Evolutionary conservation across 805 yeast species (phyloP), one percentile per base, ranked within the genome.

Genomic region (Wickerhamiella dianesei): DNA sequence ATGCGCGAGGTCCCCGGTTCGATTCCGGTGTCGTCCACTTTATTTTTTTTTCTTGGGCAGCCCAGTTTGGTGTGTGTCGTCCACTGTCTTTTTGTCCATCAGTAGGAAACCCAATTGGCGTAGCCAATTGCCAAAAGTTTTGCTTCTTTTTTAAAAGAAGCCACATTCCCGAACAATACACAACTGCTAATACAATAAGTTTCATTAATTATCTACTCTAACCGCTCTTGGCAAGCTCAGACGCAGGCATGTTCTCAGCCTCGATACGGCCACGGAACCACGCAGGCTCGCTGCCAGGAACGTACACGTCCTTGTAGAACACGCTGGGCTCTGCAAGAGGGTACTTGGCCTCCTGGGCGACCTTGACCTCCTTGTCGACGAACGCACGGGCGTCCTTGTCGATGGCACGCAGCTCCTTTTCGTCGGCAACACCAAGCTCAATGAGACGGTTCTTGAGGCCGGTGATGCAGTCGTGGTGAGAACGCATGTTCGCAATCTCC

Each of bases 401-500:
- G 65, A 86, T 82, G 51, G 83, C 67, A 75, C 87, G 89, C 68
- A 92, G 76, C 74, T 92, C 97, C 50, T 81, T 94, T 75, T 89
- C 98, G 51, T 94, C 74, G 53, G 96, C 94, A 59, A 92, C 79
- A 53, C 74, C 77, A 65, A 79, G 74, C 58, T 87, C 96, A 61
- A 88, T 66, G 56, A 92, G 72, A 53, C 78, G 83, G 61, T 79
- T 80, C 77, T 88, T 89, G 65, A 92, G 78, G 58, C 97, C 97
- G 48, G 95, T 88, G 67, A 92, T 86, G 59, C 97, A 96, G 69
- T 92, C 98, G 67, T 83, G 87, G 75, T 86, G 83, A 40, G 97
- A 86, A 76, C 98, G 84, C 96, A 92, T 88, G 75, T 89, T 89
- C 74, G 88, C 96, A 59, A 92, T 92, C 75, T 92, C 98, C 73